Conservation (phyloP, 176 grass and related monocot species). For the Phragmites australis region DNA sequence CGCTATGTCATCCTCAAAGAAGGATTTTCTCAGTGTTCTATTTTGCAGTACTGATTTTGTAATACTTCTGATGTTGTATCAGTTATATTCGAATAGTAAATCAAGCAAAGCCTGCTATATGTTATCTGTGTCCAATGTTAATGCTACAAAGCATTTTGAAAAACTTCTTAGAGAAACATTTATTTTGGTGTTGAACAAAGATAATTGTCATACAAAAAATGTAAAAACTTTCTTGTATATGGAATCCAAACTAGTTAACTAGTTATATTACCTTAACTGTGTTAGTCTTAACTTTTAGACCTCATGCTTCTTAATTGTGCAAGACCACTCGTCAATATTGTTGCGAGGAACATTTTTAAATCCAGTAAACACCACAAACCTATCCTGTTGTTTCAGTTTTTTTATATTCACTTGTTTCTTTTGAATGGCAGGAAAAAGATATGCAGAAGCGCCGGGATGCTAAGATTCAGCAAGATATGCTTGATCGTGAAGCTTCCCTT, state of each 20-base stretch:
- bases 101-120: background rate
- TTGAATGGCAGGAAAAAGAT: slow-evolving; percentile 71
- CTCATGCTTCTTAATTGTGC: slow-evolving; percentile 2
- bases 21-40: no score
- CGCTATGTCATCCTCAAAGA: no score
- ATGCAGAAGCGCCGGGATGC: slow-evolving; percentile 77
- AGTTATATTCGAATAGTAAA: background rate
- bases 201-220: background rate
- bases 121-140: slow-evolving; percentile 1
- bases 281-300: background rate
- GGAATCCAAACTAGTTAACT: background rate
- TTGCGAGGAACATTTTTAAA: background rate
- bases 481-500: slow-evolving; percentile 90
- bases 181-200: slow-evolving; percentile 1
- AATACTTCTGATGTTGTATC: background rate
- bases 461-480: slow-evolving; percentile 63
- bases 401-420: slow-evolving; percentile 32
- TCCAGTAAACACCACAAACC: background rate
- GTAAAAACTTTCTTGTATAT: background rate
- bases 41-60: background rate
- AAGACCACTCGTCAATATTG: background rate
- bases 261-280: slow-evolving; percentile 1
- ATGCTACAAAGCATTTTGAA: slow-evolving; percentile 3
- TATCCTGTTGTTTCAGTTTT: slow-evolving; percentile 22
- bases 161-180: background rate